phyloP scores from a whole-genome alignment of 306 rosid genomes.

The Cyclanthera cordifolia region DNA sequence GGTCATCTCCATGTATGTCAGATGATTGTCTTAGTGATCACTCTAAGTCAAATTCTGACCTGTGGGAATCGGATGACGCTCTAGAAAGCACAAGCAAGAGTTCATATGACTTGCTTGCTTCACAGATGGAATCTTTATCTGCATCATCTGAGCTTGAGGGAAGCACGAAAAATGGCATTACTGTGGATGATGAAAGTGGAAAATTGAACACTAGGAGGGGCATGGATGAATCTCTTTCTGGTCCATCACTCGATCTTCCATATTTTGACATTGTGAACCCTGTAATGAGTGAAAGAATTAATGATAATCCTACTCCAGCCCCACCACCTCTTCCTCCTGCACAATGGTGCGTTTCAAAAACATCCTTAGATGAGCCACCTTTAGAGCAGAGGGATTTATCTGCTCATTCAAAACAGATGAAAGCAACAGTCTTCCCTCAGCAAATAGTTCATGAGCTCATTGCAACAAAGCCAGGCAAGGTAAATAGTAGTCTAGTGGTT shows the following conservation, averaged over 20 bases:
- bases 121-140: conserved; percentile 36
- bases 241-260: conserved; percentile 64
- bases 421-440: conserved; percentile 26
- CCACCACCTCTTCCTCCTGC: conserved; percentile 68
- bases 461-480: conserved; percentile 31
- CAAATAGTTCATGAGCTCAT: conserved; percentile 21
- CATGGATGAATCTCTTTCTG: conserved; percentile 36
- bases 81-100: conserved; percentile 40
- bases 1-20: conserved; percentile 68
- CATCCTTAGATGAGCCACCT: conserved; percentile 29
- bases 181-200: conserved; percentile 24
- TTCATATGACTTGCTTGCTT: conserved; percentile 30
- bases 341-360: conserved; percentile 43
- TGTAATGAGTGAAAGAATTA: conserved; percentile 24
- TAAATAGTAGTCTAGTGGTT: conserved; percentile 16
- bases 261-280: conserved; percentile 49
- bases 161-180: conserved; percentile 22
- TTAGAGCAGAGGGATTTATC: conserved; percentile 27
- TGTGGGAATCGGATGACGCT: conserved; percentile 71
- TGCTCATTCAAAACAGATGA: conserved; percentile 23
- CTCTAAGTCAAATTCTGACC: conserved; percentile 61
- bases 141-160: conserved; percentile 28
- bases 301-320: conserved; percentile 34
- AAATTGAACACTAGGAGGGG: conserved; percentile 20
- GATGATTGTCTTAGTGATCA: conserved; percentile 62